Base-by-base conservation (phyloP, 495 filamentous ascomycete genomes). In the Neohortaea acidophila region DNA sequence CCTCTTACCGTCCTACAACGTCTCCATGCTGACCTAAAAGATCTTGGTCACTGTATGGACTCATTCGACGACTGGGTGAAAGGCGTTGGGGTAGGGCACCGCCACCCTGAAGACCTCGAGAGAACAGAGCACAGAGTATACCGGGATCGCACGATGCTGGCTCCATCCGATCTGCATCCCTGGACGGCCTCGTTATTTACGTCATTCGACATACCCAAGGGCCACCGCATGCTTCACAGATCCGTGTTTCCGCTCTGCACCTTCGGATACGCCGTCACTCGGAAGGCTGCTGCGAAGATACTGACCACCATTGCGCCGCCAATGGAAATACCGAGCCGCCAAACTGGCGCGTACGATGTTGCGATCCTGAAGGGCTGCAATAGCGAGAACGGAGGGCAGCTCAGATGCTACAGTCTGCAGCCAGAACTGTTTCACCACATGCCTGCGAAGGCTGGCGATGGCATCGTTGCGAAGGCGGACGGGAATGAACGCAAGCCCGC, bases 251-350 rank as follows among this genome's bases (percentile, higher is more conserved):
- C 63, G 2, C 57, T 68, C 18, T 66, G 65, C 48, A 59, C 59
- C 11, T 67, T 68, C 43, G 64, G 57, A 4, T 66, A 64, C 50
- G 65, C 57, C 11, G 51, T 68, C 31, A 59, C 55, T 0, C 47
- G 52, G 10, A 36, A 39, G 14, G 41, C 48, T 3, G 55, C 55
- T 2, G 11, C 17, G 12, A 33, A 33, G 19, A 46, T 59, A 15
- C 49, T 51, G 14, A 37, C 25, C 11, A 32, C 33, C 12, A 21
- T 50, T 2, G 47, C 47, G 1, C 42, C 42, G 7, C 25, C 36
- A 5, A 31, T 39, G n/a, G 41, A 31, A 36, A 25, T 38, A 28
- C 39, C 36, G 20, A 20, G 15, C 14, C 33, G 29, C 26, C 27
- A 40, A 1, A 19, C 38, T 1, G 38, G 36, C 33, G 45, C 45